Base-by-base conservation (phyloP, 495 filamentous ascomycete species). In the Annulohypoxylon nitens region DNA sequence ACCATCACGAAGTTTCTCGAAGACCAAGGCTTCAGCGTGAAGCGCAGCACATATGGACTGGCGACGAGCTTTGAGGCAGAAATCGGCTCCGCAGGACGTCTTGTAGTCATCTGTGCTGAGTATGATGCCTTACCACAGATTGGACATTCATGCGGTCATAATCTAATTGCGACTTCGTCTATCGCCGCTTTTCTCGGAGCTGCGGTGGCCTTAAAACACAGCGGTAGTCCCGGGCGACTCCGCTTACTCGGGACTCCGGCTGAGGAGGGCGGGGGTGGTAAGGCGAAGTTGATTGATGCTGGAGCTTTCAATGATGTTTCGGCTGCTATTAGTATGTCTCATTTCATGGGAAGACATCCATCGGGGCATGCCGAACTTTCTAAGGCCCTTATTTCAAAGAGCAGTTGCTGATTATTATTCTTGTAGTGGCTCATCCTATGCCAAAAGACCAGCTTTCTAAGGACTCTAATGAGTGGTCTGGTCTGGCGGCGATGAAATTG, bases 231-330 rank as follows among this genome's bases (percentile, higher is more conserved):
- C 84, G 0, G 91, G 4, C 86, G 87, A 20, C 79, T 90, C 0
- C 81, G 88, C 6, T 78, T 93, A 3, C 82, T 93, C 9, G 91
- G 91, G 1, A 93, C 91, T 0, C 91, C 91, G 1, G 91, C 90
- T 0, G 91, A 93, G 75, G 91, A 93, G 71, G 88, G 81, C 18
- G 81, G 82, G 55, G 83, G 82, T 50, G 83, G 82, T 5, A 89
- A 89, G 72, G 77, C 85, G 2, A 82, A 79, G 16, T 76, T 89
- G 9, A 84, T 89, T 30, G 77, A 79, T 0, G 81, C 80, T 0
- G 86, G 86, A 0, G 87, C 87, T 1, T 89, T 86, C 73, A 76
- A 70, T 47, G 82, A 84, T 5, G 48, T 72, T 23, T 76, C 82
- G 47, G 86, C 86, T 5, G 81, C 81, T 45, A 75, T 89, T 26